Percentiles rank a stretch among this genome's conserved stretches.
Conservation (phyloP, 306 rosid species). For the Acacia melanoxylon region DNA sequence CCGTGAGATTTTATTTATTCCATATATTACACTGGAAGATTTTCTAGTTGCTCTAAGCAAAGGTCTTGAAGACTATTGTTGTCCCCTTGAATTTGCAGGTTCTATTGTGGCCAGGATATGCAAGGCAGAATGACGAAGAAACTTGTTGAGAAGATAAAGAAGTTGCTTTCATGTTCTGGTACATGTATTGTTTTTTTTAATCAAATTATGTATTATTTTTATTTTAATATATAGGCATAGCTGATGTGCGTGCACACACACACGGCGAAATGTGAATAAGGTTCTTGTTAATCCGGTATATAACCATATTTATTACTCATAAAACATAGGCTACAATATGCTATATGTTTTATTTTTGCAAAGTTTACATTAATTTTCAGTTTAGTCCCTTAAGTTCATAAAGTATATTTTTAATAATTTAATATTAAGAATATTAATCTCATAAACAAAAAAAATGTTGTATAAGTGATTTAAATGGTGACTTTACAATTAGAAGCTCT, state of each 20-base stretch:
- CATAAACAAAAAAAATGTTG: too few species aligned
- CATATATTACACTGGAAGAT: background rate
- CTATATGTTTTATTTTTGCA: too few species aligned
- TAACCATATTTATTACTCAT: background rate
- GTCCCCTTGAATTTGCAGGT: background rate
- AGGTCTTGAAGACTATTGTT: background rate
- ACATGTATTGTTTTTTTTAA: background rate
- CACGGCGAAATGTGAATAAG: background rate
- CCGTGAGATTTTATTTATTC: background rate
- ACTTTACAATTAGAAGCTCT: too few species aligned
- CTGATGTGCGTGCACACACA: too few species aligned
- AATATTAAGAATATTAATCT: too few species aligned
- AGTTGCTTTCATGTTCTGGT: constrained; percentile 46
- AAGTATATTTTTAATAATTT: too few species aligned
- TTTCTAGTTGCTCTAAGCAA: background rate
- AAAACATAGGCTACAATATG: too few species aligned
- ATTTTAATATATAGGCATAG: background rate
- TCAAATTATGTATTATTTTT: background rate
- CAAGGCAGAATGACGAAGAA: constrained; percentile 41
- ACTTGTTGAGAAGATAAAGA: constrained; percentile 37
- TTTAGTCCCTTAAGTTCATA: too few species aligned
- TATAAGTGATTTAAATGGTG: too few species aligned
- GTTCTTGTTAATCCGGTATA: background rate
- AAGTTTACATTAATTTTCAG: too few species aligned
- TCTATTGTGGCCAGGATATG: background rate